Conservation (phyloP, 23 red algal genomes). For the Chondrus crispus region DNA sequence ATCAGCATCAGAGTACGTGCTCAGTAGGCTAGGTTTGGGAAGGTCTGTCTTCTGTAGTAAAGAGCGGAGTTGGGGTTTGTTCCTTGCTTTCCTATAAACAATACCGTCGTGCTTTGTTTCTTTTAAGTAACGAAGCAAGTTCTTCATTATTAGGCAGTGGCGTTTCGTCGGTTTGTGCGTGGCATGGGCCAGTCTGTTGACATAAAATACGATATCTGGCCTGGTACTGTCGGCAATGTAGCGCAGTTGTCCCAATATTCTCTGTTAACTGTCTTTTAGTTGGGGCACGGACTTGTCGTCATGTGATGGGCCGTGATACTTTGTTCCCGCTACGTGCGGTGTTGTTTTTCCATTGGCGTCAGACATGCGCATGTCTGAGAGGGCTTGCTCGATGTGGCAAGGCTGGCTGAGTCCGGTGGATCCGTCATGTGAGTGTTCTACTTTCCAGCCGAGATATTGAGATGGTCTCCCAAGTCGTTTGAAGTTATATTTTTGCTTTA, state of each 20-base stretch:
- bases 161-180: neutral
- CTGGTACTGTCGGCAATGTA: neutral
- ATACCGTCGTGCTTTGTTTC: neutral
- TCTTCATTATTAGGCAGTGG: neutral
- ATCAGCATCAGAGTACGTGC: slow-evolving; percentile 2
- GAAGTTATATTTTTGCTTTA: neutral
- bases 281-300: neutral
- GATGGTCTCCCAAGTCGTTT: neutral
- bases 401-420: neutral
- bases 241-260: neutral
- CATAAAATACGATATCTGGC: neutral
- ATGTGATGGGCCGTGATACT: neutral
- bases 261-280: neutral
- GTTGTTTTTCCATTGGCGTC: neutral
- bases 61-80: neutral
- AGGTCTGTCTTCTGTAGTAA: neutral
- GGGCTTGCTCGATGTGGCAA: neutral
- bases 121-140: neutral
- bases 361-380: neutral
- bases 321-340: neutral
- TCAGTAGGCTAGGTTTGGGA: neutral
- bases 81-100: neutral
- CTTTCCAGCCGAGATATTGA: neutral
- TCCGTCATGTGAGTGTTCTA: neutral
- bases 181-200: neutral